Evolutionary conservation across 805 yeast species (phyloP), one percentile per base, ranked within the genome.

Genomic region (Yarrowia divulgata): DNA sequence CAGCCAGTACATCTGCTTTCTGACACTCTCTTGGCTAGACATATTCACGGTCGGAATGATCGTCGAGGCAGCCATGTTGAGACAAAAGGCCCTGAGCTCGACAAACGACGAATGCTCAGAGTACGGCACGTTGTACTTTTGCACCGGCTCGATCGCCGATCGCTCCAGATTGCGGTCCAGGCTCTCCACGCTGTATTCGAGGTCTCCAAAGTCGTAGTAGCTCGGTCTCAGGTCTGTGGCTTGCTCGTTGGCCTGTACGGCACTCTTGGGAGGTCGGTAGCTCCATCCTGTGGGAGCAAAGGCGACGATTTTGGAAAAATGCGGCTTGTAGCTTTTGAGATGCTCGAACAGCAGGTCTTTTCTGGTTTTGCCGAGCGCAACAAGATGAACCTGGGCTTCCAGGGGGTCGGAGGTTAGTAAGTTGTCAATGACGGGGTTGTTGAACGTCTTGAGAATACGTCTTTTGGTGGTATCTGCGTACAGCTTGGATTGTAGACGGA

Each of bases 261-360:
- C 71, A 9, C 69, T 58, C 16, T 68, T 70, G 2, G 72, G 69
- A 29, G 77, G 77, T 16, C 81, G 74, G 76, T 85, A 89, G 1
- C 92, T 83, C 98, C 98, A 95, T 0, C 98, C 98, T 0, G 98
- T 93, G 0, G 98, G 98, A 64, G 86, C 81, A 43, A 90, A 81
- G 0, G 91, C 97, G n/a, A 90, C 81, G 50, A 91, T 83, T 58
- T 86, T 81, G 67, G 87, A 87, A 75, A 84, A 89, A 50, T 80
- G 78, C 35, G 76, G 78, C 48, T 79, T 79, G 71, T 83, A 84
- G 37, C 77, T 78, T 71, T 82, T 81, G 79, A 85, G 85, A 71
- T 88, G 87, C 32, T 79, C 79, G 13, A 82, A 77, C 63, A 90
- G 77, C 14, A 73, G 73, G 6, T 75, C 77, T 16, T 73, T 79